These are phyloP conservation scores for Schwanniomyces polymorphus DNA, from an alignment of 805 yeast species.

Conservation along the genomic window DNA sequence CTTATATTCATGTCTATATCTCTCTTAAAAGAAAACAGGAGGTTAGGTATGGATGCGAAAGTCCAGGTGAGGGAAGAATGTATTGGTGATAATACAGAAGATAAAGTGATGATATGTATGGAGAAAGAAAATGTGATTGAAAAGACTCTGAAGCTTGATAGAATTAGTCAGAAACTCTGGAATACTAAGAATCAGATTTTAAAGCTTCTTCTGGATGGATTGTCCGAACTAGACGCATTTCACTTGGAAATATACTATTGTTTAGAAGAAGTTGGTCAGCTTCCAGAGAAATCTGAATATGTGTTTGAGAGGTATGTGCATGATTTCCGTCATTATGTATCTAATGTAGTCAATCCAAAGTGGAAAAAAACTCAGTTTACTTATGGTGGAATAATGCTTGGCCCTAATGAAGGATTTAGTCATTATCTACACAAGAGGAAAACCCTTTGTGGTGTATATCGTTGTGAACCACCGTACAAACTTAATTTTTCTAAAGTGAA, in stretches of 20 bases:
- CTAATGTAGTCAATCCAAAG: constrained; percentile 14
- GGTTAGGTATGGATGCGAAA: neutral
- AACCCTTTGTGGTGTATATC: neutral
- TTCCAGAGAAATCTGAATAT: constrained; percentile 26
- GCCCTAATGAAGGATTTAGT: constrained; percentile 14
- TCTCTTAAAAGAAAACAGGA: neutral
- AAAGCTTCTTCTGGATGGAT: neutral
- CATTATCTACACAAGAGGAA: constrained; percentile 9
- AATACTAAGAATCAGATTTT: neutral
- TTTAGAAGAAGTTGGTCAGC: neutral
- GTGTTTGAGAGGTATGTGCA: constrained; percentile 36
- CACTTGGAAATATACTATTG: neutral
- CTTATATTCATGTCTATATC: neutral
- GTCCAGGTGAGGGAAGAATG: neutral
- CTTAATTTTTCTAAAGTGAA: neutral
- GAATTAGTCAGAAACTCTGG: neutral
- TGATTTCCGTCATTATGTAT: constrained; percentile 32
- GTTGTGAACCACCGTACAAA: neutral
- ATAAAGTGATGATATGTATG: neutral
- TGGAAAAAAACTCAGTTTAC: constrained; percentile 9
- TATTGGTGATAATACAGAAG: neutral
- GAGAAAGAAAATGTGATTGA: neutral
- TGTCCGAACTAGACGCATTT: neutral
- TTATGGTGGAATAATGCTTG: constrained; percentile 13
- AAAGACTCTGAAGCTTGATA: neutral